These are phyloP conservation scores for Xylaria sp. DNA, from an alignment of 2,329 filamentous ascomycete genomes.

Conservation along the genomic window DNA sequence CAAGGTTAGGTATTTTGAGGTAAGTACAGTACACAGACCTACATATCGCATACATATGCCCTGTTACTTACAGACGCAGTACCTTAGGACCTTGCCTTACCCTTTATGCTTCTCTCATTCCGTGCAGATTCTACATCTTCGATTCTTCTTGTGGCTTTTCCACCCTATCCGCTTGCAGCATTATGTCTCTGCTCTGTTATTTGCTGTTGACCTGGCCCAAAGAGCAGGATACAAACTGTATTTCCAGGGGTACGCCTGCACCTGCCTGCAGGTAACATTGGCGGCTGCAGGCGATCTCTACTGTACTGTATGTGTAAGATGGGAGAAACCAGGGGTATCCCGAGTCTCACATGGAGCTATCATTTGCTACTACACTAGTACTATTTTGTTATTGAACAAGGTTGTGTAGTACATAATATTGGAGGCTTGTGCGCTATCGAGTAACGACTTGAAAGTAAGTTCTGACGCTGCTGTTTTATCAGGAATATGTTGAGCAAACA, in stretches of 20 bases:
- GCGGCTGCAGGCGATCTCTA: conserved; percentile 31
- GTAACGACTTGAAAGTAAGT: background rate
- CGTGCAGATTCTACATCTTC: too few relatives aligned
- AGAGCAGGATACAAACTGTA: conserved; percentile 1
- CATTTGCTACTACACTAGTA: background rate
- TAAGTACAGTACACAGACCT: background rate
- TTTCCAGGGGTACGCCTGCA: conserved; percentile 21
- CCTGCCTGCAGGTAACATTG: conserved; percentile 23
- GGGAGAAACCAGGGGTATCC: background rate
- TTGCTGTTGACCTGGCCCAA: background rate
- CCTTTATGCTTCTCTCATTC: background rate
- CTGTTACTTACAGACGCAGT: background rate
- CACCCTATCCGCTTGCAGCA: background rate
- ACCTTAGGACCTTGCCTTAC: background rate
- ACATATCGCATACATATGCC: too few relatives aligned
- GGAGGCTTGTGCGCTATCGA: background rate
- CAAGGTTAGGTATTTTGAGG: background rate
- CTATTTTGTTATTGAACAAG: background rate
- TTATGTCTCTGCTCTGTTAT: background rate
- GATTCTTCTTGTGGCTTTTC: background rate
- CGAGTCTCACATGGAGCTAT: background rate
- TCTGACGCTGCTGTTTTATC: background rate
- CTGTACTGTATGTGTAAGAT: background rate
- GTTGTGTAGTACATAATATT: background rate
- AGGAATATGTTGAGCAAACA: too few relatives aligned